Evolutionary conservation across 768 basidiomycete genomes (phyloP).

Genomic region (Boletus fagicola): DNA sequence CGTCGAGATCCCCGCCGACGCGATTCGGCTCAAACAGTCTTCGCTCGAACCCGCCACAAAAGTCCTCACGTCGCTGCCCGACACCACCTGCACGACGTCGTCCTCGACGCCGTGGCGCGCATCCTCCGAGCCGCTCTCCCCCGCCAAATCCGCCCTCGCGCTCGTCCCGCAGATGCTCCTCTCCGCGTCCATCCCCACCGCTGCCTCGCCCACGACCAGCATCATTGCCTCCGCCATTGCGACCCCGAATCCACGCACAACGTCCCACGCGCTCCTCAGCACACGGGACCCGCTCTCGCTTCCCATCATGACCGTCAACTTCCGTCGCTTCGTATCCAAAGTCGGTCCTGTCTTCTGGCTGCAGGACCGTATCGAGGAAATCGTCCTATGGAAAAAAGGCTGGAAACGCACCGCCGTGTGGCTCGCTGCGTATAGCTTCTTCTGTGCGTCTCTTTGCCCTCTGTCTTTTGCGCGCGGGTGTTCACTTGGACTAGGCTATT

Average conservation of each 20-base stretch:
- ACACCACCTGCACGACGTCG: background rate
- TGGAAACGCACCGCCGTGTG: conserved; percentile 71
- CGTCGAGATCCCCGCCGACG: conserved; percentile 42
- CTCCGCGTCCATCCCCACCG: conserved; percentile 19
- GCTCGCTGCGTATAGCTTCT: conserved; percentile 73
- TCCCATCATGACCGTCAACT: conserved; percentile 54
- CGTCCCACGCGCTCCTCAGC: conserved; percentile 40
- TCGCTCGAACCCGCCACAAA: conserved; percentile 39
- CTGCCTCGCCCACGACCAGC: conserved; percentile 9
- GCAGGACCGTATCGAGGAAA: conserved; percentile 84
- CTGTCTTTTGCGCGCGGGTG: background rate
- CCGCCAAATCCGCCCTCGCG: conserved; percentile 35
- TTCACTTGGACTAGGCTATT: conserved; percentile 54
- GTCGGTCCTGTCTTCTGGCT: conserved; percentile 86
- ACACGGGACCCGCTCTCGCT: conserved; percentile 71
- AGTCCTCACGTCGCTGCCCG: conserved; percentile 42
- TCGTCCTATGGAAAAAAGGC: conserved; percentile 38
- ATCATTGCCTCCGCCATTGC: conserved; percentile 21
- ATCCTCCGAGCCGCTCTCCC: conserved; percentile 15
- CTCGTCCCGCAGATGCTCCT: conserved; percentile 42
- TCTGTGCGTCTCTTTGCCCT: conserved; percentile 56
- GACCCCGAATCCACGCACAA: conserved; percentile 21
- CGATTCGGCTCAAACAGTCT: conserved; percentile 32
- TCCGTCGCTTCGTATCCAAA: conserved; percentile 51
- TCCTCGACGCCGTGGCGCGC: conserved; percentile 13